Conservation (phyloP, 2,329 filamentous ascomycete species). For the Exophiala calicioides region DNA sequence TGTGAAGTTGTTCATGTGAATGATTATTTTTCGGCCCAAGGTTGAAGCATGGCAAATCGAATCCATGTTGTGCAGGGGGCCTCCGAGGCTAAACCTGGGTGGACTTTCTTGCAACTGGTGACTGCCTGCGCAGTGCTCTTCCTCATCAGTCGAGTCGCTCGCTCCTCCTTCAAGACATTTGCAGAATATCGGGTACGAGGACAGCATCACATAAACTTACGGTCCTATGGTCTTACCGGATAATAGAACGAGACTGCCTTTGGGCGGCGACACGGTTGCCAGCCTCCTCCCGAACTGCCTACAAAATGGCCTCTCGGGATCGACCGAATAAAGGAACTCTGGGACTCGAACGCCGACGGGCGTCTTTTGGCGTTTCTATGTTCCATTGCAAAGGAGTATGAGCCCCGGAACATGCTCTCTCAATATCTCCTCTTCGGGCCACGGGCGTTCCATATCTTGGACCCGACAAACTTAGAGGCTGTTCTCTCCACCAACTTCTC, state of each 20-base stretch:
- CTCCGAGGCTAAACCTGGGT: too few relatives aligned
- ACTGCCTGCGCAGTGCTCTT: too few relatives aligned
- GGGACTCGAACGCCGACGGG: conserved; percentile 33
- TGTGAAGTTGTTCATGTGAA: too few relatives aligned
- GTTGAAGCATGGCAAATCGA: too few relatives aligned
- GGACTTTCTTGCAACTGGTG: too few relatives aligned
- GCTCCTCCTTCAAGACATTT: too few relatives aligned
- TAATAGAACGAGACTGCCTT: conserved; percentile 67
- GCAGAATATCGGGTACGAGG: too few relatives aligned
- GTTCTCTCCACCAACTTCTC: conserved; percentile 25
- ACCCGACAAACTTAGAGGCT: conserved; percentile 36
- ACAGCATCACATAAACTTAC: too few relatives aligned
- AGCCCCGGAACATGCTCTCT: conserved; percentile 35
- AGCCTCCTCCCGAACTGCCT: conserved; percentile 36
- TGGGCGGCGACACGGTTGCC: conserved; percentile 32
- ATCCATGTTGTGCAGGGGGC: too few relatives aligned
- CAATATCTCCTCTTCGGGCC: conserved; percentile 36
- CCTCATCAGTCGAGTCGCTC: too few relatives aligned
- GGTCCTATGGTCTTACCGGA: too few relatives aligned
- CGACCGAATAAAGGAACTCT: conserved; percentile 35
- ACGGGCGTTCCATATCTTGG: conserved; percentile 30
- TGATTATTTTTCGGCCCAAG: too few relatives aligned
- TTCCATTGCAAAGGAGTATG: conserved; percentile 35
- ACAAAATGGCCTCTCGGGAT: conserved; percentile 40
- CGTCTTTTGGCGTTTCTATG: conserved; percentile 34